Conservation (phyloP, 83 land plant genomes). For the Diphasiastrum complanatum region DNA sequence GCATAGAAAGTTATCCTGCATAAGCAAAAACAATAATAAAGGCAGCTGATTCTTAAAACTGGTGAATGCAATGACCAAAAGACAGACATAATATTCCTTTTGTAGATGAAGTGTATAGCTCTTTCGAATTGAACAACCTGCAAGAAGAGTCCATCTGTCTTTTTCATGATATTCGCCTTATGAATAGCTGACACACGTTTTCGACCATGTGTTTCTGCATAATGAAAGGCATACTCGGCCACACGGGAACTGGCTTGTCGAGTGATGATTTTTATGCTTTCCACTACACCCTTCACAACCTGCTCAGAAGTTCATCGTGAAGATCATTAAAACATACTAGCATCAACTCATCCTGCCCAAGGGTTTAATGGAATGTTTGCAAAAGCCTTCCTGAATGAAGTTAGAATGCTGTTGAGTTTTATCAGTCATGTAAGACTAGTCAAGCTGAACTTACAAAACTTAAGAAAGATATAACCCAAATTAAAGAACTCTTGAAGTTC, state of each 20-base stretch:
- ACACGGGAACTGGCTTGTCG: constrained; percentile 81
- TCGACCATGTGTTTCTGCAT: constrained; percentile 75
- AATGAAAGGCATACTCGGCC: constrained; percentile 94
- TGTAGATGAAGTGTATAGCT: not conserved
- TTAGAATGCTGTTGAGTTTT: too few relatives aligned
- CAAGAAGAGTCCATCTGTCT: constrained; percentile 93
- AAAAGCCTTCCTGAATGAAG: too few relatives aligned
- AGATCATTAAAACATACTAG: too few relatives aligned
- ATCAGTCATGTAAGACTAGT: too few relatives aligned
- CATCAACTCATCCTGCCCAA: too few relatives aligned
- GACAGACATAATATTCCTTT: not conserved
- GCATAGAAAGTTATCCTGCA: too few relatives aligned
- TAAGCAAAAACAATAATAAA: not conserved
- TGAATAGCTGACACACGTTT: constrained; percentile 89
- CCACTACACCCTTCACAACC: constrained; percentile 98
- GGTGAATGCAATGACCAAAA: too few relatives aligned
- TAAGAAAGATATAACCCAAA: too few relatives aligned
- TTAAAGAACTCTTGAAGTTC: too few relatives aligned
- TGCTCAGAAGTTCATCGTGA: constrained; percentile 26
- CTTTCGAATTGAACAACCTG: constrained; percentile 41
- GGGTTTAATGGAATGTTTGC: too few relatives aligned
- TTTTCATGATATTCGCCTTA: constrained; percentile 98
- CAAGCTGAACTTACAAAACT: too few relatives aligned
- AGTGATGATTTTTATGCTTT: constrained; percentile 91
- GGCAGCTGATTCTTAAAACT: too few relatives aligned